A percentile compares a stretch with the other conserved stretches of the same genome.
These are phyloP conservation scores for Erigeron philadelphicus DNA, from an alignment of 140 eudicot genomes.

Conservation along the genomic window DNA sequence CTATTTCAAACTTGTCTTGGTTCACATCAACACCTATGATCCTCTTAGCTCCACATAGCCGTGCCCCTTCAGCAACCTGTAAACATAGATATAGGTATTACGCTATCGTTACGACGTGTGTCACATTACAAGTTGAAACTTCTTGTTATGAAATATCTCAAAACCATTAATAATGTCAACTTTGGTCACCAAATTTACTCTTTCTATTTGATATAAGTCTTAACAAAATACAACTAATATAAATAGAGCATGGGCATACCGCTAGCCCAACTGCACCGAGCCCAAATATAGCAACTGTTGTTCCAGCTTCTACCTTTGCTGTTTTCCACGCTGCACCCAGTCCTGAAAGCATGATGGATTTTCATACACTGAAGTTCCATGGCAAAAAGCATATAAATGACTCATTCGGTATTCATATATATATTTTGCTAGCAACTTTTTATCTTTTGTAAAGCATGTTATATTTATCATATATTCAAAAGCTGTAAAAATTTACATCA, in stretches of 20 bases:
- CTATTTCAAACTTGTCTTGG: conserved; percentile 58
- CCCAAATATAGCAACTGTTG: conserved; percentile 87
- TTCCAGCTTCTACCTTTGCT: conserved; percentile 70
- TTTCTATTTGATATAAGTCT: neutral
- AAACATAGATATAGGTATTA: conserved; percentile 1
- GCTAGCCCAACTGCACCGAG: conserved; percentile 87
- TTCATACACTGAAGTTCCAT: conserved; percentile 1
- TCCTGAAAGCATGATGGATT: conserved; percentile 40
- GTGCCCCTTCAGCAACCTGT: conserved; percentile 90
- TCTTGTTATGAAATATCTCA: neutral
- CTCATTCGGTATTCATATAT: neutral
- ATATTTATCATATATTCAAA: no score
- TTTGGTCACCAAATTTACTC: no score
- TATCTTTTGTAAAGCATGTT: no score
- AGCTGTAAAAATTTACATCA: no score
- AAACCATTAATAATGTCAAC: no score
- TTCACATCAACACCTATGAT: conserved; percentile 82
- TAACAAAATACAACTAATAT: neutral
- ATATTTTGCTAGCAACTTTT: neutral
- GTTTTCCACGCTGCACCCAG: conserved; percentile 88
- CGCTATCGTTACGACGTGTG: neutral
- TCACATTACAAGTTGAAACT: neutral
- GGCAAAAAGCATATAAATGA: neutral
- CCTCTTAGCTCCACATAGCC: conserved; percentile 72
- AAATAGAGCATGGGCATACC: conserved; percentile 35